Base-by-base conservation (phyloP, 176 grass and related monocot genomes). In the Carex cristatella region DNA sequence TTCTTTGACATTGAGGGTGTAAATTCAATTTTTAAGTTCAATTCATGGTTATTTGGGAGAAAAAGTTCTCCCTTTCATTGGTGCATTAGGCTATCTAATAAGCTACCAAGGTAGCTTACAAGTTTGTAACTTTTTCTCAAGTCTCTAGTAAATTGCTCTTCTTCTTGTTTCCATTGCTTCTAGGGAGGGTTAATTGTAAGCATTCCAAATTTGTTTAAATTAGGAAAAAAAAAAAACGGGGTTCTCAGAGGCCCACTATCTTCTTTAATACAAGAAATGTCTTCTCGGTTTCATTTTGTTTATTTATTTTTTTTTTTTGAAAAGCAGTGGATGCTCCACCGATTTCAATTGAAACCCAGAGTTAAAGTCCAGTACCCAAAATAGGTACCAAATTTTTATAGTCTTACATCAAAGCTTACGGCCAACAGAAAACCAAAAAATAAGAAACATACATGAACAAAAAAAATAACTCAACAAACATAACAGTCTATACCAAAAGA, bases 1-100 rank as follows among this genome's bases (percentile, higher is more conserved):
- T 90, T 89, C 88, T 51, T 14, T 98, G 2, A 85, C 32, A 57
- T 44, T 98, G 61, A 83, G 78, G 56, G 65, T 95, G 8, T 98
- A 69, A 84, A 60, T 62, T 64, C 40, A 5, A 75, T 65, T 58
- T 5, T 74, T 1, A 16, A 42, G 7, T 59, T 74, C 4, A 58
- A n/a, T 85, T 83, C 23, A 53, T 51, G 81, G 63, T 65, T 68
- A 9, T 15, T 83, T 55, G 62, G 60, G 66, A 83, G 60, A 53
- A 65, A 71, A 84, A 35, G 80, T 87, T 87, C 86, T 56, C 69
- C 63, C 55, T 37, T 58, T 91, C 53, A 87, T 86, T 83, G 62
- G 63, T 83, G 32, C 69, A 23, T 23, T 23, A 69, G 46, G 44
- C 28, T 27, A 53, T 55, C 5, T 68, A 65, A 65, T 81, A 81